Conservation (phyloP, 139 green algal species). For the Medakamo hakoo region DNA sequence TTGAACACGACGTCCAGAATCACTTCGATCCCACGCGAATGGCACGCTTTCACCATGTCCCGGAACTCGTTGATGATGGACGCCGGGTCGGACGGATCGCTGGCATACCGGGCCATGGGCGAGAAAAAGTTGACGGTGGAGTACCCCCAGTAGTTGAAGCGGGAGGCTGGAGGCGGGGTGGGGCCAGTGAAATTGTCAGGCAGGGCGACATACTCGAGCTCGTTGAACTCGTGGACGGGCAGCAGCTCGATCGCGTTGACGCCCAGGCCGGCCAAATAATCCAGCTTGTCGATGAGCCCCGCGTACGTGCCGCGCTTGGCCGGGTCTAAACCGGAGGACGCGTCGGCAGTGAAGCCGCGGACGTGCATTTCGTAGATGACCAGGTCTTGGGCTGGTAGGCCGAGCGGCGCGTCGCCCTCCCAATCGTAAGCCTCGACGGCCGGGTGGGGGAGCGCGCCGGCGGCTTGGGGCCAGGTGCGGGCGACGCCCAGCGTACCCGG, state of each 20-base stretch:
- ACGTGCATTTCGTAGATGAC: conserved; percentile 97
- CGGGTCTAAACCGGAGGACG: conserved; percentile 23
- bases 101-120: conserved; percentile 74
- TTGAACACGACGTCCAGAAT: conserved; percentile 99
- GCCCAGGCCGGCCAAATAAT: conserved; percentile 81
- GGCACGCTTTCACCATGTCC: conserved; percentile 71
- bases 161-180: conserved; percentile 14
- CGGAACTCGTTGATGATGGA: conserved; percentile 85
- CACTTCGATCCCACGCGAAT: conserved; percentile 90
- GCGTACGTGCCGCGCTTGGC: conserved; percentile 59
- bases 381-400: conserved; percentile 65
- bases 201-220: conserved; percentile 88
- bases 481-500: conserved; percentile 35
- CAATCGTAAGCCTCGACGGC: conserved; percentile 58
- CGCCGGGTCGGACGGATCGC: conserved; percentile 13
- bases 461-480: conserved; percentile 69
- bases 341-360: conserved; percentile 77
- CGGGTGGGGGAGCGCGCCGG: conserved; percentile 25
- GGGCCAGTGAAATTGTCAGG: background rate
- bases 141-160: conserved; percentile 98
- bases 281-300: conserved; percentile 69
- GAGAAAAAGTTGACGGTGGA: conserved; percentile 88
- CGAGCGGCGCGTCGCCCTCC: conserved; percentile 62
- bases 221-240: conserved; percentile 93
- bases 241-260: conserved; percentile 94